phyloP scores from a whole-genome alignment of 768 basidiomycete genomes.

The Fistulinella prunicolor region DNA sequence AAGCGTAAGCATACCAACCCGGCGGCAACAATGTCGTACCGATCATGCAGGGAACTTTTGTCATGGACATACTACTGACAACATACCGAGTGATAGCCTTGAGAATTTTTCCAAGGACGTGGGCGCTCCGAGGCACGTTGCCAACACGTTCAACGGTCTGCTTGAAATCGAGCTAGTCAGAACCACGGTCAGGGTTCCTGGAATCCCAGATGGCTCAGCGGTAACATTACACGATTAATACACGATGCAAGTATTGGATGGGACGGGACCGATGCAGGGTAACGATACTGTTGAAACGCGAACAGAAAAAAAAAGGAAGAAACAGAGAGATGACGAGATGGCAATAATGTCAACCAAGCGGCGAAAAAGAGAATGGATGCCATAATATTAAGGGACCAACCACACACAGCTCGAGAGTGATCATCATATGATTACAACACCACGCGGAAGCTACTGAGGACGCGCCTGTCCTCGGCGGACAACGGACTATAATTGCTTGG shows the following conservation, averaged over 20 bases:
- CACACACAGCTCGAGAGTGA: background rate
- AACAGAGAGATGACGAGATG: background rate
- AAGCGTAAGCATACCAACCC: no score
- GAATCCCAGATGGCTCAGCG: background rate
- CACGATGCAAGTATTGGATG: background rate
- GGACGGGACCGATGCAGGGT: conserved; percentile 3
- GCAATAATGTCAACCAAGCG: background rate
- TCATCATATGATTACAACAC: conserved; percentile 36
- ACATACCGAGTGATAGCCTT: no score
- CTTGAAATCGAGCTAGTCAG: background rate
- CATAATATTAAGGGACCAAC: conserved; percentile 3
- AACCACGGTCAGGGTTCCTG: background rate
- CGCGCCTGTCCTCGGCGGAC: conserved; percentile 56
- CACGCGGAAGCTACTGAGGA: conserved; percentile 54
- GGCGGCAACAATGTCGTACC: no score
- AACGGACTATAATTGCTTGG: conserved; percentile 38
- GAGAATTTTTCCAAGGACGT: background rate
- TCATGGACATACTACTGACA: no score
- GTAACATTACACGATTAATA: conserved; percentile 1
- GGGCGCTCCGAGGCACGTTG: no score
- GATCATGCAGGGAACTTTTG: no score
- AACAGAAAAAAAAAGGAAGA: background rate
- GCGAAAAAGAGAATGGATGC: background rate
- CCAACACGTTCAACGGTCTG: background rate
- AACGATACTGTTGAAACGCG: background rate